Evolutionary conservation across 1,284 basidiomycete species (phyloP), one percentile per base, ranked within the genome.

Genomic region (Inonotus obliquus): DNA sequence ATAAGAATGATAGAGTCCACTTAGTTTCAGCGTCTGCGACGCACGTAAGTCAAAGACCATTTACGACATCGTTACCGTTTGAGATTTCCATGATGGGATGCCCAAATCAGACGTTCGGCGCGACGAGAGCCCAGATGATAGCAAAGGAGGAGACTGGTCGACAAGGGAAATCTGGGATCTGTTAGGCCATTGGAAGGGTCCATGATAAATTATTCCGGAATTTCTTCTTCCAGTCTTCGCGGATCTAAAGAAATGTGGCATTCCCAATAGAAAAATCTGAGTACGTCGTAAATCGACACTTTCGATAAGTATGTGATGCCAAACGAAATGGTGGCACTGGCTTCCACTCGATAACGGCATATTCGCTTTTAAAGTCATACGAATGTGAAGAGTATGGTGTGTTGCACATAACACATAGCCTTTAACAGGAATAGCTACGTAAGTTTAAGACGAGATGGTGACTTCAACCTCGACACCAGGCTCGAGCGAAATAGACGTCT

Each of bases 401-500:
- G 11, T 38, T 41, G 27, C 51, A 52, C 53, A 45, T 10, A 39
- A 45, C 57, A 51, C 27, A 53, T 54, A 11, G 5, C 25, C n/a
- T 9, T 32, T 32, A 32, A 32, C 32, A 32, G 9, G 32, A 9
- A 9, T 32, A 4, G 32, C 32, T 32, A 4, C 4, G 9, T 32
- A 32, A 32, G 32, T 17, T 70, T 70, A 82, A 63, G 77, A 82
- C 66, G 94, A 95, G 78, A 98, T 98, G 73, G 96, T 98, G 69
- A 99, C 96, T 81, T 99, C 96, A 74, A 98, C 96, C 81, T 99
- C 96, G 68, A 99, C 96, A 80, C 96, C 96, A 69, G 96, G 94
- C 82, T 98, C 96, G 80, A 99, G 86, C 77, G 92, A 94, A 82
- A 98, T 98, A 75, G 92, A 95, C 67, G 96, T 98, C 94, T 96